These are phyloP conservation scores for Daldinia vernicosa DNA, from an alignment of 495 filamentous ascomycete genomes.

Conservation along the genomic window DNA sequence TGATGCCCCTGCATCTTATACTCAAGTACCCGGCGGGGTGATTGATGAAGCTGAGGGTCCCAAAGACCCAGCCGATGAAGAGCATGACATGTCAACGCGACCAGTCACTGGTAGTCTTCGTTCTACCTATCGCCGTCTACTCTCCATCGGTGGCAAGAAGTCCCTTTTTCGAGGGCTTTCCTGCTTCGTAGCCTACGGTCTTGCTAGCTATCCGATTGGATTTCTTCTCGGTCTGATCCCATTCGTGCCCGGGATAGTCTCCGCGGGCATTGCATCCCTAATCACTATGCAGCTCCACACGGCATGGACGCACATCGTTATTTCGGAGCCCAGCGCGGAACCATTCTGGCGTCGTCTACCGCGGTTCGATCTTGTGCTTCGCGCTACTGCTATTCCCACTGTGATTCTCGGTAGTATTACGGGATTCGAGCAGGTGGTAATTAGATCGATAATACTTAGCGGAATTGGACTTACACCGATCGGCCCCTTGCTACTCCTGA, in stretches of 20 bases:
- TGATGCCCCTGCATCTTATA: conserved; percentile 51
- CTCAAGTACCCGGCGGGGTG: conserved; percentile 25
- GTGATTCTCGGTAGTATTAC: neutral
- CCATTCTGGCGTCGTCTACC: conserved; percentile 26
- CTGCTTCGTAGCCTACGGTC: neutral
- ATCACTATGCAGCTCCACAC: conserved; percentile 11
- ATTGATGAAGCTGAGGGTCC: neutral
- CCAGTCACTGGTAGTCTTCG: conserved; percentile 52
- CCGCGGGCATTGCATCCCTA: conserved; percentile 5
- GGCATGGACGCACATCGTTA: conserved; percentile 31
- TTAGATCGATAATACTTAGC: too few relatives aligned
- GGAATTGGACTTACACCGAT: too few relatives aligned
- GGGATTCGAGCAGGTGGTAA: neutral
- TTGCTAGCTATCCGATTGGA: neutral
- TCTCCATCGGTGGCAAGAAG: conserved; percentile 20
- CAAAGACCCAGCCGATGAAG: conserved; percentile 16
- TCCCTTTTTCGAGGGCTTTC: conserved; percentile 23
- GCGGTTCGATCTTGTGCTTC: conserved; percentile 6
- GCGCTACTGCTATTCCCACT: conserved; percentile 19
- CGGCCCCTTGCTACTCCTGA: neutral
- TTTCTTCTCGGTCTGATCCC: conserved; percentile 13
- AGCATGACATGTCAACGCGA: conserved; percentile 2
- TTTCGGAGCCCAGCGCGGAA: conserved; percentile 18
- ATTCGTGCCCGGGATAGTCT: conserved; percentile 4
- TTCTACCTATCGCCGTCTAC: conserved; percentile 44